Conservation (phyloP, 108 stramenopile genomes). For the Nitzschia inconspicua region DNA sequence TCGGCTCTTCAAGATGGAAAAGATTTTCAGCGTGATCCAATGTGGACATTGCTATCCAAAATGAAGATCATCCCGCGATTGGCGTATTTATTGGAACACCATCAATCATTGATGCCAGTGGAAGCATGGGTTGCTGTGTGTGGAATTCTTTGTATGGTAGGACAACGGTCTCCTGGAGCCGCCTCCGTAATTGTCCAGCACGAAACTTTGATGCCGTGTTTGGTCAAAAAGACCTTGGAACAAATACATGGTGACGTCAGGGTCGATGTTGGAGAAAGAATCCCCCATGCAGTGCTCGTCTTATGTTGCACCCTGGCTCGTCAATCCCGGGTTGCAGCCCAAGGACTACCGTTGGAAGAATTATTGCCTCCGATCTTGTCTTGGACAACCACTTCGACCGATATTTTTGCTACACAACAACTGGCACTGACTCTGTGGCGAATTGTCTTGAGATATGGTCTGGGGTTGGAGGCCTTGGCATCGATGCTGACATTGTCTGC, state of each 20-base stretch:
- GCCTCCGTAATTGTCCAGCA: conserved; percentile 78
- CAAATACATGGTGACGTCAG: background rate
- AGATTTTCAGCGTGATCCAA: conserved; percentile 73
- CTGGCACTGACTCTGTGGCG: conserved; percentile 67
- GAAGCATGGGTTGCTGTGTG: conserved; percentile 51
- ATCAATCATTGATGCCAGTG: conserved; percentile 21
- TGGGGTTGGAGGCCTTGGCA: conserved; percentile 46
- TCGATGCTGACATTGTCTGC: conserved; percentile 49
- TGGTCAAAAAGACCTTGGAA: conserved; percentile 2
- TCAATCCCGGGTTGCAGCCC: conserved; percentile 75
- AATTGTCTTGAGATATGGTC: conserved; percentile 68
- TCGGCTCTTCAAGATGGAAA: conserved; percentile 75
- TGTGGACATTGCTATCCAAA: conserved; percentile 80
- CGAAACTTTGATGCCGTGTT: conserved; percentile 37
- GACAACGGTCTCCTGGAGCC: conserved; percentile 76
- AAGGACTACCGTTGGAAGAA: conserved; percentile 19
- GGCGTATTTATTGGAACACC: conserved; percentile 45
- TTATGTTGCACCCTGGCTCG: conserved; percentile 54
- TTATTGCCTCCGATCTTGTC: conserved; percentile 31
- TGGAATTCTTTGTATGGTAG: conserved; percentile 73
- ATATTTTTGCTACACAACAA: conserved; percentile 27
- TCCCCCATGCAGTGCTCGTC: background rate
- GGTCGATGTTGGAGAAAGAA: background rate
- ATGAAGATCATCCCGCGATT: conserved; percentile 85
- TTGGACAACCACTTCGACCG: background rate